These are phyloP conservation scores for Yamadazyma dendronema DNA, from an alignment of 1,139 yeast species.

Conservation along the genomic window DNA sequence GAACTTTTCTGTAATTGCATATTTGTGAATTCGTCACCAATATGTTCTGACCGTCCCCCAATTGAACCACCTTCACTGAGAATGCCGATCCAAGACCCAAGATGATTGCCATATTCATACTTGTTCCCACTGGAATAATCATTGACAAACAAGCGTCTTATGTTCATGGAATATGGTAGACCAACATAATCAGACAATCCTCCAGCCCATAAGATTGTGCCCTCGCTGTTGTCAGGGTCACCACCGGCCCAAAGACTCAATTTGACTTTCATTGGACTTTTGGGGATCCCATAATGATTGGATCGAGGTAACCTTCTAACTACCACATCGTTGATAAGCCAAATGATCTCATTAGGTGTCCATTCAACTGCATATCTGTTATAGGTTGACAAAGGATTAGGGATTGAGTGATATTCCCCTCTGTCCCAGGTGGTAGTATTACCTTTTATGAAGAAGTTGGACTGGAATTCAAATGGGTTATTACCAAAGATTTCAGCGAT, in stretches of 20 bases:
- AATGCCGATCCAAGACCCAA: constrained; percentile 11
- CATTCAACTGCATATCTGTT: constrained; percentile 38
- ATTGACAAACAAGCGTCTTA: constrained; percentile 26
- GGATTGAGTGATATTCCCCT: constrained; percentile 31
- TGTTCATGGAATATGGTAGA: constrained; percentile 37
- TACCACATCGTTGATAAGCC: constrained; percentile 31
- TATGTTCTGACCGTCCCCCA: constrained; percentile 7
- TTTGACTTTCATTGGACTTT: constrained; percentile 38
- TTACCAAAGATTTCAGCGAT: constrained; percentile 46
- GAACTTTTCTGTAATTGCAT: neutral
- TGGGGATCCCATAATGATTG: constrained; percentile 32
- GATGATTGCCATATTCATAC: constrained; percentile 28
- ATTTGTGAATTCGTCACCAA: neutral
- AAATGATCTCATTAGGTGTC: constrained; percentile 32
- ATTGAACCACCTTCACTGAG: constrained; percentile 11
- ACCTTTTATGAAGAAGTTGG: constrained; percentile 48
- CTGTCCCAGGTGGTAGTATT: constrained; percentile 41
- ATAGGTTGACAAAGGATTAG: constrained; percentile 23
- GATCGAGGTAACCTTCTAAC: constrained; percentile 22
- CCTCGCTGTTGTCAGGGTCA: constrained; percentile 30
- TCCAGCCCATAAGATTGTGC: constrained; percentile 45
- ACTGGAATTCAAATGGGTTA: constrained; percentile 31
- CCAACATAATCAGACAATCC: constrained; percentile 33
- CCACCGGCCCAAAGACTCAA: constrained; percentile 47
- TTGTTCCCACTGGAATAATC: constrained; percentile 34